These are phyloP conservation scores for Paragyromitra xinjiangensis DNA, from an alignment of 495 filamentous ascomycete species.

Conservation along the genomic window DNA sequence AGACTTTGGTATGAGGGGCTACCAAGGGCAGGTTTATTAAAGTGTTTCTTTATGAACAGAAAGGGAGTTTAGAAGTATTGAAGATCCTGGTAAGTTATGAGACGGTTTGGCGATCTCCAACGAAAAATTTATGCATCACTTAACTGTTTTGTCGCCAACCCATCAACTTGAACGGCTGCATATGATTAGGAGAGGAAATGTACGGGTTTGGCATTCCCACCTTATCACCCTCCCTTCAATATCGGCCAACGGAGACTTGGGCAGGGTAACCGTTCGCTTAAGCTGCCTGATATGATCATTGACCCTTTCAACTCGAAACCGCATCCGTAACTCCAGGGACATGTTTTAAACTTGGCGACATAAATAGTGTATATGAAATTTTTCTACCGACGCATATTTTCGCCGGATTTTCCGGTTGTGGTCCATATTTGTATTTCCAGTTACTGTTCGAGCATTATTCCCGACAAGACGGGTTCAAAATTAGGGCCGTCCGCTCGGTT, in stretches of 20 bases:
- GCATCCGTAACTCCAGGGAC: background rate
- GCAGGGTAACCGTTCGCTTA: slow-evolving; percentile 35
- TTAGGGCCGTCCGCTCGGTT: slow-evolving; percentile 8
- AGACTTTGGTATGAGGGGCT: background rate
- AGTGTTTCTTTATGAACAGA: background rate
- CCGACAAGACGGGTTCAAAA: slow-evolving; percentile 8
- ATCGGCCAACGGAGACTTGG: background rate
- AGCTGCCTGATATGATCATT: slow-evolving; percentile 24
- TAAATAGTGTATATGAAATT: slow-evolving; percentile 5
- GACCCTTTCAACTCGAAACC: slow-evolving; percentile 27
- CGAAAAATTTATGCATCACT: background rate
- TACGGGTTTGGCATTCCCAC: slow-evolving; percentile 1
- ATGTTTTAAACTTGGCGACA: slow-evolving; percentile 30
- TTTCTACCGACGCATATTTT: slow-evolving; percentile 15
- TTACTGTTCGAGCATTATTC: background rate
- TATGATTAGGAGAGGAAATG: background rate
- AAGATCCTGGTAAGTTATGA: background rate
- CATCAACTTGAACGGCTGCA: background rate
- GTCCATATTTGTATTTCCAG: background rate
- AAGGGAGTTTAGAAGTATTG: background rate
- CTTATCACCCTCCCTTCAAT: background rate
- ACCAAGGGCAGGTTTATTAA: background rate
- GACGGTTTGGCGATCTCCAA: background rate
- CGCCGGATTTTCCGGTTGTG: slow-evolving; percentile 13
- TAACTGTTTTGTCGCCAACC: background rate